Percentiles rank a stretch among this genome's conserved stretches.
Evolutionary conservation across 176 grass and related monocot genomes (phyloP).

Genomic region (Paspalum vaginatum): DNA sequence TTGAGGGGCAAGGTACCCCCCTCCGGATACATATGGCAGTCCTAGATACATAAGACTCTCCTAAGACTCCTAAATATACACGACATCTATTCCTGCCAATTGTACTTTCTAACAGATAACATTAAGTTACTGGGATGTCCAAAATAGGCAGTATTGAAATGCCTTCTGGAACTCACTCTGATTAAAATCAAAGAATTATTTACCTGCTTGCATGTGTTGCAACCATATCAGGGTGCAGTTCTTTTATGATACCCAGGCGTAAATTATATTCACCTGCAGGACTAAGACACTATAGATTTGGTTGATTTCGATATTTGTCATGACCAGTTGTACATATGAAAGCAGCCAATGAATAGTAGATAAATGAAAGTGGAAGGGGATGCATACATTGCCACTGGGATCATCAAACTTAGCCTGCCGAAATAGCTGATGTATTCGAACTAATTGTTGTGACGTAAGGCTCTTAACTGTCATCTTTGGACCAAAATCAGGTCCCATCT

Average conservation of each 20-base stretch:
- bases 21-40: too few relatives aligned
- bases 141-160: constrained; percentile 25
- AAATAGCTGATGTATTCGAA: constrained; percentile 95
- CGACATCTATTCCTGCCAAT: too few relatives aligned
- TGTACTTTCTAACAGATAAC: not conserved
- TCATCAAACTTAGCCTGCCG: constrained; percentile 98
- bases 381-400: constrained; percentile 86
- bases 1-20: not conserved
- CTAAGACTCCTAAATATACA: too few relatives aligned
- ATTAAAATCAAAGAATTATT: constrained; percentile 5
- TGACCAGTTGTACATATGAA: constrained; percentile 28
- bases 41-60: too few relatives aligned
- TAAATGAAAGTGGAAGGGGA: constrained; percentile 33
- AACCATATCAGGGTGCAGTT: constrained; percentile 93
- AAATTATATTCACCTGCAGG: constrained; percentile 99
- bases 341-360: constrained; percentile 24
- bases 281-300: constrained; percentile 86
- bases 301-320: constrained; percentile 43
- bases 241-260: constrained; percentile 96
- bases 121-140: constrained; percentile 21
- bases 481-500: constrained; percentile 94
- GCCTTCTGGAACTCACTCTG: not conserved
- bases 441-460: constrained; percentile 81
- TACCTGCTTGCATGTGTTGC: constrained; percentile 95
- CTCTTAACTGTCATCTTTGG: constrained; percentile 76